Percentiles rank a stretch among this genome's conserved stretches.
phyloP scores from a whole-genome alignment of 345 rosid genomes.

The Streptanthus diversifolius region DNA sequence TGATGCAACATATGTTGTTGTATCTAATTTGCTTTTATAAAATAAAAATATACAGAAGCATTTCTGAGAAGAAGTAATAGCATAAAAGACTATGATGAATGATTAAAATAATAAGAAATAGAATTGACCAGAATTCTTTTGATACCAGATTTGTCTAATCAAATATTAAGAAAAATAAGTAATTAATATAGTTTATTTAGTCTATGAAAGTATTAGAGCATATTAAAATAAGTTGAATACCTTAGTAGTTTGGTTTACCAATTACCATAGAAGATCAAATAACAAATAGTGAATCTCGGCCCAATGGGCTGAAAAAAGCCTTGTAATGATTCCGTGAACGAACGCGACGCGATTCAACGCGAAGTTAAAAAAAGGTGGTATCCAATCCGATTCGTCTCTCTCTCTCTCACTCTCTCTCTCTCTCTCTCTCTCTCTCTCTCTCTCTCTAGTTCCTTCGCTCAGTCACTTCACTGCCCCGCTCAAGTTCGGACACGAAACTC shows the following conservation, averaged over 20 bases:
- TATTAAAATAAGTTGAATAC: too few relatives aligned
- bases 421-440: neutral
- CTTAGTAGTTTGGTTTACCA: neutral
- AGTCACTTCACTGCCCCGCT: slow-evolving; percentile 5
- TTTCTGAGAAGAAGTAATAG: too few relatives aligned
- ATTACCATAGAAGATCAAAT: neutral
- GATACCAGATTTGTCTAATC: too few relatives aligned
- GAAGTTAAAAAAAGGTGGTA: neutral
- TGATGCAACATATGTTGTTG: neutral
- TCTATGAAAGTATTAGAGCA: too few relatives aligned
- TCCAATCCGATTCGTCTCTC: neutral
- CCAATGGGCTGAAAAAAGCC: slow-evolving; percentile 19
- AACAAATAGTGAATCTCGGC: neutral
- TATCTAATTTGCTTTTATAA: neutral
- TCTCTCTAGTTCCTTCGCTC: neutral
- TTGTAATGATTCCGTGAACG: neutral
- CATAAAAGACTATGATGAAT: too few relatives aligned
- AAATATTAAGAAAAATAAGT: too few relatives aligned
- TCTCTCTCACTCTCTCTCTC: neutral
- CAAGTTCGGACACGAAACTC: slow-evolving; percentile 12
- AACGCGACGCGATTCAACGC: slow-evolving; percentile 8
- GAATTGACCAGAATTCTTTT: too few relatives aligned
- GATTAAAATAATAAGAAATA: too few relatives aligned
- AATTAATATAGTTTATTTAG: too few relatives aligned
- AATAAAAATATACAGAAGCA: neutral